Evolutionary conservation across 31 red algal genomes (phyloP).

Genomic region (Asparagopsis taxiformis): DNA sequence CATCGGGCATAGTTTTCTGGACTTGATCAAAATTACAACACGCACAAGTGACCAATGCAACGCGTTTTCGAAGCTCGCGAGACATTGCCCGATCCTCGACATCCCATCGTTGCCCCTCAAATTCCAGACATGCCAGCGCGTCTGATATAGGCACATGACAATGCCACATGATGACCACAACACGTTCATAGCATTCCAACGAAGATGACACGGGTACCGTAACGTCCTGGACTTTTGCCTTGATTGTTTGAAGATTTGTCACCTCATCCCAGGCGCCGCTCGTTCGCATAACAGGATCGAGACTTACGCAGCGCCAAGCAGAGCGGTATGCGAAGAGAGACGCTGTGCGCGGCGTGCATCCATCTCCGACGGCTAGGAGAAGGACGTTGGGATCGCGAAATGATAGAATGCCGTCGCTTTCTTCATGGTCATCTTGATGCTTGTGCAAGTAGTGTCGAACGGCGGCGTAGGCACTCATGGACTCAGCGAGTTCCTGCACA

Average conservation of each 20-base stretch:
- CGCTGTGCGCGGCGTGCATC: constrained; percentile 68
- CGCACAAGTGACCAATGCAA: constrained; percentile 57
- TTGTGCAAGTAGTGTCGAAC: constrained; percentile 57
- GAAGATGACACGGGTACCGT: constrained; percentile 20
- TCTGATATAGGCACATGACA: constrained; percentile 60
- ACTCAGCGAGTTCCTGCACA: constrained; percentile 75
- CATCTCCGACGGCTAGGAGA: constrained; percentile 74
- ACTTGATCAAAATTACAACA: constrained; percentile 80
- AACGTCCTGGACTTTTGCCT: constrained; percentile 64
- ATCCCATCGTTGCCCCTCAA: constrained; percentile 43
- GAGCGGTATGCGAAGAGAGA: constrained; percentile 71
- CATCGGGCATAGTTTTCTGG: constrained; percentile 56
- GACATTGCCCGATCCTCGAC: constrained; percentile 2
- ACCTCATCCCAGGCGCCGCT: constrained; percentile 36
- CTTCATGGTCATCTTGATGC: constrained; percentile 10
- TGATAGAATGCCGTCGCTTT: constrained; percentile 31
- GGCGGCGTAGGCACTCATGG: constrained; percentile 73
- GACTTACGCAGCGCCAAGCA: constrained; percentile 55
- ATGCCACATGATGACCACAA: constrained; percentile 84
- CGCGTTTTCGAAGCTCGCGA: constrained; percentile 11
- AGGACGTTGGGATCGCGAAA: constrained; percentile 42
- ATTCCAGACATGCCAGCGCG: constrained; percentile 62
- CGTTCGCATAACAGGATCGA: constrained; percentile 54
- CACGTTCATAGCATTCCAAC: constrained; percentile 5
- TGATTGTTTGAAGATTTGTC: constrained; percentile 20